Percentiles rank a stretch among this genome's conserved stretches.
Evolutionary conservation across 1,139 yeast genomes (phyloP).

Genomic region (Debaryomyces coudertii): DNA sequence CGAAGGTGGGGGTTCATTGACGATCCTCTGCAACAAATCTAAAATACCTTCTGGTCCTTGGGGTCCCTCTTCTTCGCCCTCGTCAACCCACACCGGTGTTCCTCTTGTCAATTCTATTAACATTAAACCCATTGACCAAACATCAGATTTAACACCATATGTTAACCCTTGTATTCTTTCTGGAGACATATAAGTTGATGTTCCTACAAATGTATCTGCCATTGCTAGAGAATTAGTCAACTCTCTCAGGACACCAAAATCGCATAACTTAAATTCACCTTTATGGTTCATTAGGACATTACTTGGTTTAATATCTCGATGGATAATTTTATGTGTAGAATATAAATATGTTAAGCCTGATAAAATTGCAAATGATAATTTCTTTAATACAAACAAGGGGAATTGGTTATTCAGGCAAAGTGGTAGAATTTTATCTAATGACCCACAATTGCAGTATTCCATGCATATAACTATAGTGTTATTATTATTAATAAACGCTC

Average conservation of each 20-base stretch:
- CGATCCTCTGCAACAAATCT: slow-evolving; percentile 88
- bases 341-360: slow-evolving; percentile 82
- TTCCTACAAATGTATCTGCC: slow-evolving; percentile 97
- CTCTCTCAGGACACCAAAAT: slow-evolving; percentile 93
- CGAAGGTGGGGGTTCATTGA: slow-evolving; percentile 87
- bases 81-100: slow-evolving; percentile 49
- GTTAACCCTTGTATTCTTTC: slow-evolving; percentile 94
- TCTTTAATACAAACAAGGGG: slow-evolving; percentile 71
- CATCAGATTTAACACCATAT: slow-evolving; percentile 91
- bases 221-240: slow-evolving; percentile 77
- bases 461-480: slow-evolving; percentile 80
- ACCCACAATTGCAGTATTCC: slow-evolving; percentile 96
- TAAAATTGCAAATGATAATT: slow-evolving; percentile 74
- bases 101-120: slow-evolving; percentile 88
- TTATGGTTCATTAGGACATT: slow-evolving; percentile 70
- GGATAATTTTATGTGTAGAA: slow-evolving; percentile 82
- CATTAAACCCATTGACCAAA: slow-evolving; percentile 95
- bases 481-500: slow-evolving; percentile 74
- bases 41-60: slow-evolving; percentile 80
- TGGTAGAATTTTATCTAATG: slow-evolving; percentile 77
- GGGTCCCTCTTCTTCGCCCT: slow-evolving; percentile 23
- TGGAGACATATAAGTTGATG: slow-evolving; percentile 97
- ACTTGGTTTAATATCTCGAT: slow-evolving; percentile 86
- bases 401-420: slow-evolving; percentile 44
- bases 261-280: slow-evolving; percentile 85